Evolutionary conservation across 2,329 filamentous ascomycete species (phyloP), one percentile per base, ranked within the genome.

Genomic region (Botrytis pseudocinerea): DNA sequence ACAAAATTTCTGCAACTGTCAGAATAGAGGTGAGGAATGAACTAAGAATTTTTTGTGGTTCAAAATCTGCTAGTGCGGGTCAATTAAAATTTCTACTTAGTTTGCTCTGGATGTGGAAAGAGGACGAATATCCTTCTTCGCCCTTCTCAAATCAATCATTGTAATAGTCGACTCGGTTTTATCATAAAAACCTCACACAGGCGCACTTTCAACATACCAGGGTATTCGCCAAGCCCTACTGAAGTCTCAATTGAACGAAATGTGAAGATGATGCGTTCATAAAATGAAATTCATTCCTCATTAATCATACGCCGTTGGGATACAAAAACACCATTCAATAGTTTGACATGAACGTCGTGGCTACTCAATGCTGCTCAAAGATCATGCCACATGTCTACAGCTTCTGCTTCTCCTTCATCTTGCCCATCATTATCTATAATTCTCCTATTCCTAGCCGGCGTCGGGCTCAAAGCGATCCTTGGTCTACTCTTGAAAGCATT

Each of bases 401-500:
- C 48, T 57, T n/a, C 32, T 25, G 48, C 48, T 57, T n/a, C 32
- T 25, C n/a, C 62, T 48, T 60, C 70, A 16, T 46, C 46, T 6
- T 72, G 51, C 22, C 8, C 44, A 8, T 63, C 42, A 22, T 28
- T 38, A 2, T 25, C 32, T 59, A 22, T 48, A 2, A 35, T 32
- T 42, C 40, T 68, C 32, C 51, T 69, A 32, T 72, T n/a, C 25
- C 40, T 25, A 12, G 10, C 40, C 2, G 70, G 62, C 7, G 76
- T 76, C 2, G 94, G 94, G 80, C 94, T 97, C 22, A 89, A 89
- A 76, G 91, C 91, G 76, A 98, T 89, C 81, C 90, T 92, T 0
- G 95, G 95, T 76, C 95, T 84, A 75, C 93, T 95, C 82, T 91
- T 93, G 81, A 98, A 98, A 1, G 97, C 91, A 40, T 91, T 91